Conservation (phyloP, 164 flowering plant genomes). For the Liquidambar formosana region DNA sequence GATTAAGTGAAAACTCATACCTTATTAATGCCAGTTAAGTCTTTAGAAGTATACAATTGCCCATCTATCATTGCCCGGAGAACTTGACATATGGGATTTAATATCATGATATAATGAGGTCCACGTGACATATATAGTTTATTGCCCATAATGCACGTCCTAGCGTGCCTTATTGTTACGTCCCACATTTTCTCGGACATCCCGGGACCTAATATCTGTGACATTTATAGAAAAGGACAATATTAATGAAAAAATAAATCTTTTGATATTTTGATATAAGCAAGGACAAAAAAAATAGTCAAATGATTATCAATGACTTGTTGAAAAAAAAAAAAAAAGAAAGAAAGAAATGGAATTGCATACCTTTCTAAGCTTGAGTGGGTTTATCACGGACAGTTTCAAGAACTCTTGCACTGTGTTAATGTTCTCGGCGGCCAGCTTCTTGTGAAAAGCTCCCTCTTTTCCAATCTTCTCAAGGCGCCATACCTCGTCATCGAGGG, state of each 20-base stretch:
- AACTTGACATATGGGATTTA: conserved; percentile 67
- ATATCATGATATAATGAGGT: conserved; percentile 15
- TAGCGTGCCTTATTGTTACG: conserved; percentile 58
- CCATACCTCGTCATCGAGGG: conserved; percentile 75
- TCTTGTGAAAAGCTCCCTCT: conserved; percentile 72
- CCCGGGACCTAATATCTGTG: conserved; percentile 59
- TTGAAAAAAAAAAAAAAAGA: too few relatives aligned
- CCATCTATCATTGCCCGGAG: conserved; percentile 38
- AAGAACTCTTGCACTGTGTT: conserved; percentile 71
- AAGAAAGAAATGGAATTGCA: background rate
- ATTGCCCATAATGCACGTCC: conserved; percentile 47
- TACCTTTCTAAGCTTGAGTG: conserved; percentile 48
- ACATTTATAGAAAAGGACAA: background rate
- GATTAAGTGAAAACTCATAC: conserved; percentile 1
- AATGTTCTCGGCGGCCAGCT: conserved; percentile 38
- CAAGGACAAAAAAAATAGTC: too few relatives aligned
- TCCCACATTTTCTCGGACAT: conserved; percentile 88
- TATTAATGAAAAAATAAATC: too few relatives aligned
- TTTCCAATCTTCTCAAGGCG: conserved; percentile 80
- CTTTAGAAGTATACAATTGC: conserved; percentile 17
- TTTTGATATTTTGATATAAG: too few relatives aligned
- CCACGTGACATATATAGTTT: conserved; percentile 34
- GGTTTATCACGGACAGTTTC: conserved; percentile 42
- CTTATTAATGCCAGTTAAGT: conserved; percentile 10
- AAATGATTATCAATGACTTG: too few relatives aligned